Evolutionary conservation across 169 alveolate species (phyloP), one percentile per base, ranked within the genome.

Genomic region (Plasmodium fragile): DNA sequence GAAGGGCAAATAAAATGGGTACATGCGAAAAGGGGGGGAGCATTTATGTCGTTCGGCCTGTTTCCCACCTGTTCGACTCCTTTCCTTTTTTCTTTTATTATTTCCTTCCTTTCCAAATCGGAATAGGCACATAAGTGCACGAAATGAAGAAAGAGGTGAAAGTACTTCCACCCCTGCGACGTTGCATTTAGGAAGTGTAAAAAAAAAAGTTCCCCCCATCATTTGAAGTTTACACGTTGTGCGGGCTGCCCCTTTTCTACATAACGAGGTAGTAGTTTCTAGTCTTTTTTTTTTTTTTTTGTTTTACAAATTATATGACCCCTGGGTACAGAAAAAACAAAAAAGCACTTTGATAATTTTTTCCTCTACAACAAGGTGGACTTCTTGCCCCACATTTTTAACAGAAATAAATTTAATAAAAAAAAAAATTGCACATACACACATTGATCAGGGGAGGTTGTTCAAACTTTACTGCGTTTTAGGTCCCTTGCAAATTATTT

Each of bases 101-200:
- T 11, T n/a, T 25, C 18, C 8, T 69, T 55, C 34, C 13, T 28
- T 52, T 81, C 70, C 18, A 39, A 82, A 69, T 45, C 34, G 39
- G 45, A 39, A 34, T 39, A 52, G 71, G 92, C 92, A 82, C 92
- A 82, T 39, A 53, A 69, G 32, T 82, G 92, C 82, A 82, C 82
- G 52, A 22, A 43, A 41, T 82, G 73, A 82, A 82, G 18, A 1
- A 79, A 30, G 30, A 41, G 45, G 36, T 25, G 25, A 41, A 81
- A 53, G 10, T 25, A 32, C 36, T 25, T 1, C 49, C 75, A 71
- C 32, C 72, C 82, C 16, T 69, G 52, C 53, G 53, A 34, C 41
- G 28, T 30, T 11, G 7, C 59, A 25, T 55, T 32, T 80, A 45
- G 11, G 6, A 18, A 13, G 36, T 1, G 8, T 81, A 55, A 13